A percentile compares a stretch with the other conserved stretches of the same genome.
phyloP scores from a whole-genome alignment of 2,329 filamentous ascomycete genomes.

The Beauveria pseudobassiana region DNA sequence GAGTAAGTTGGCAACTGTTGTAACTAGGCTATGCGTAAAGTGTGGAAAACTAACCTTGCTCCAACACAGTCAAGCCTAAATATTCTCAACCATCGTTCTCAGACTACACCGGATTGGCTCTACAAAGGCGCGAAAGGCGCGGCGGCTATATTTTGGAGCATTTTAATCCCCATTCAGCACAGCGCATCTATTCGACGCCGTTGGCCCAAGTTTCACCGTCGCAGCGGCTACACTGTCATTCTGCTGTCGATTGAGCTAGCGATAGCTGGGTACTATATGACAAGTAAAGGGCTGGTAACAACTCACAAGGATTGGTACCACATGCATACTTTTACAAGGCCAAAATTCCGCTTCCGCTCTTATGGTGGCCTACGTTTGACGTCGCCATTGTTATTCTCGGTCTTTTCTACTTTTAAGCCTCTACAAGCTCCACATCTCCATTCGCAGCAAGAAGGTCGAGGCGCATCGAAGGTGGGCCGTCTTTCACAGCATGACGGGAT shows the following conservation, averaged over 20 bases:
- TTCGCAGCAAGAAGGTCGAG: background rate
- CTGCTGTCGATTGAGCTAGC: background rate
- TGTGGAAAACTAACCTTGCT: background rate
- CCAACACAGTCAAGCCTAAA: background rate
- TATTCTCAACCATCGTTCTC: background rate
- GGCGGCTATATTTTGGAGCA: background rate
- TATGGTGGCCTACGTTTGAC: background rate
- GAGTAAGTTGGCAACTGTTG: background rate
- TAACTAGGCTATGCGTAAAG: background rate
- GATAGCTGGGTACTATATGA: background rate
- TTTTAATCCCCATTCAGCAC: background rate
- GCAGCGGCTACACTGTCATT: background rate
- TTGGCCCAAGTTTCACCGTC: background rate
- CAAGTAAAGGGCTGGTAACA: background rate
- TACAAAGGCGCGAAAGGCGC: constrained; percentile 1
- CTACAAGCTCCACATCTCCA: background rate
- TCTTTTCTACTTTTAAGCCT: constrained; percentile 1
- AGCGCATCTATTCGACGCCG: background rate
- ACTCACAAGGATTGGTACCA: background rate
- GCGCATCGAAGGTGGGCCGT: background rate
- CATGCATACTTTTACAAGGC: background rate
- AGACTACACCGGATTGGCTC: background rate
- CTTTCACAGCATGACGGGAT: constrained; percentile 5
- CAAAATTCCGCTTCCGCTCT: background rate
- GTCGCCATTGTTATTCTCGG: background rate